Conservation (phyloP, 306 rosid genomes). For the Parietaria judaica region DNA sequence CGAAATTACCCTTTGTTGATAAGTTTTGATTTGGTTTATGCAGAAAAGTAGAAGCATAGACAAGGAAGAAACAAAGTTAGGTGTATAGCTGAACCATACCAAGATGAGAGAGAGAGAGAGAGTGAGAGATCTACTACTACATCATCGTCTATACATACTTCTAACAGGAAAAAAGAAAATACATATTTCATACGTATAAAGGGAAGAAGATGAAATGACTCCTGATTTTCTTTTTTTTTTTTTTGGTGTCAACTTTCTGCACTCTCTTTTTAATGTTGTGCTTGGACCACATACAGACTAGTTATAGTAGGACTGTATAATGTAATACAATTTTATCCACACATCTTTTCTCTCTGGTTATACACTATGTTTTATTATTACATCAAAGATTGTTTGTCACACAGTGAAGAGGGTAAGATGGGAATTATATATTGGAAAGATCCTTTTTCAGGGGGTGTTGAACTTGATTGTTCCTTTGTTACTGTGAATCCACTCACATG, state of each 20-base stretch:
- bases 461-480: conserved; percentile 6
- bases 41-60: conserved; percentile 75
- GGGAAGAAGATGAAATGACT: conserved; percentile 45
- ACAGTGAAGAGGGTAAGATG: neutral
- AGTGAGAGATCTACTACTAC: conserved; percentile 42
- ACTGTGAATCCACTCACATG: conserved; percentile 18
- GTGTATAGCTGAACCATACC: conserved; percentile 83
- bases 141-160: conserved; percentile 70
- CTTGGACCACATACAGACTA: conserved; percentile 41
- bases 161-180: conserved; percentile 54
- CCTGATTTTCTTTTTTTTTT: conserved; percentile 18
- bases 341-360: neutral
- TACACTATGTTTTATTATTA: neutral
- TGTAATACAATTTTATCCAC: conserved; percentile 23
- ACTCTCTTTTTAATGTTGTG: conserved; percentile 34
- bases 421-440: conserved; percentile 3
- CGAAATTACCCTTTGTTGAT: neutral
- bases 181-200: conserved; percentile 55
- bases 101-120: conserved; percentile 59
- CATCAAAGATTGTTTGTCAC: neutral
- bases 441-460: conserved; percentile 2
- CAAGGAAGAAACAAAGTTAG: conserved; percentile 44
- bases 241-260: conserved; percentile 20
- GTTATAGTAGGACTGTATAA: conserved; percentile 18
- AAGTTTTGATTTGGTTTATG: conserved; percentile 14